Evolutionary conservation across 2,329 filamentous ascomycete genomes (phyloP).

Genomic region (Neurospora sp.): DNA sequence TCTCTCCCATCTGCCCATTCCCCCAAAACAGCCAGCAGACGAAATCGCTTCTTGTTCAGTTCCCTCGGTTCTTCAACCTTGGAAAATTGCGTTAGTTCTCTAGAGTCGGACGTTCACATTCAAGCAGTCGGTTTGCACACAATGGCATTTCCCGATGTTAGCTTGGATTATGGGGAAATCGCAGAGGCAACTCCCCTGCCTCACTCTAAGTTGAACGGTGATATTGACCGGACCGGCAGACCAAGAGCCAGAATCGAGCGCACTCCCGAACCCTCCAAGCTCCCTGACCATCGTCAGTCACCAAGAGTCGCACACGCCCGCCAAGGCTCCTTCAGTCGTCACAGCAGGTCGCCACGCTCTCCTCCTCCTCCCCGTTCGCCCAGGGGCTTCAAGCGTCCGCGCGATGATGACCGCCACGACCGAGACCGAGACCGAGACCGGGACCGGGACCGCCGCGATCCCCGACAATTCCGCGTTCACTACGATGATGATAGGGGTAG

Average conservation of each 20-base stretch:
- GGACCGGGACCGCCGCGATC: constrained; percentile 40
- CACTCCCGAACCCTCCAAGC: constrained; percentile 40
- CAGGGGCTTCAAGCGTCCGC: constrained; percentile 56
- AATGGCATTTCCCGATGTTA: constrained; percentile 33
- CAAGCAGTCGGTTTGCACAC: constrained; percentile 11
- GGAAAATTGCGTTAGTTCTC: not conserved
- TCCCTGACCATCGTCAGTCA: constrained; percentile 7
- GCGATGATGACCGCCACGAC: constrained; percentile 48
- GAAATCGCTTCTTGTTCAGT: constrained; percentile 3
- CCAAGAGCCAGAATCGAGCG: constrained; percentile 49
- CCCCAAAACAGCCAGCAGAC: not conserved
- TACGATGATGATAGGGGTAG: constrained; percentile 44
- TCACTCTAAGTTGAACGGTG: constrained; percentile 63
- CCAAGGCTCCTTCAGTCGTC: constrained; percentile 7
- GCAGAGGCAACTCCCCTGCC: constrained; percentile 83
- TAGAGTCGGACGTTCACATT: not conserved
- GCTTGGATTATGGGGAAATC: constrained; percentile 83
- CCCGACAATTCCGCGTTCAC: constrained; percentile 50
- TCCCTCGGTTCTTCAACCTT: constrained; percentile 1
- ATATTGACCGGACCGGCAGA: constrained; percentile 88
- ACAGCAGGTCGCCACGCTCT: constrained; percentile 31
- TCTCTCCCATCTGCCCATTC: not conserved
- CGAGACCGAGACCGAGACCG: constrained; percentile 29
- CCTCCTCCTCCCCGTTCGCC: constrained; percentile 38
- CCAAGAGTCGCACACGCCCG: not conserved